Evolutionary conservation across 345 rosid genomes (phyloP), one percentile per base, ranked within the genome.

Genomic region (Salix purpurea): DNA sequence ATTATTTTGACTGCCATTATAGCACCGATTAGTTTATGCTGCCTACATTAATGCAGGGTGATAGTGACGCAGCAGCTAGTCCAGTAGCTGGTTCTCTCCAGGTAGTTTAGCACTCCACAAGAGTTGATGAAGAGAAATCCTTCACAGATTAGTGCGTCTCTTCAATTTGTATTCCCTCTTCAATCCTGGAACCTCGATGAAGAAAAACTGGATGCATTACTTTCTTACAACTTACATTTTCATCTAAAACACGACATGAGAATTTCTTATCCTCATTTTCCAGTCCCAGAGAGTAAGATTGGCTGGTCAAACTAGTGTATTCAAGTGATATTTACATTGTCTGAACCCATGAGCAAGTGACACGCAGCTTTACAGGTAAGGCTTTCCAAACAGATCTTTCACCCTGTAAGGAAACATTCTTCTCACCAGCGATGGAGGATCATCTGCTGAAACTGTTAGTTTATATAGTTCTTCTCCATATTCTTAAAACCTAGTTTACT

Each of bases 391-490:
- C 90, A 69, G 89, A 90, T 60, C 84, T 91, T 74, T 78, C 96
- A 54, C 96, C 93, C 72, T 95, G 99, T 54, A 93, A 87, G 66
- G 96, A 95, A 77, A 93, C 97, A 32, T 93, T 93, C 79, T 93
- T 93, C 84, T 86, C 94, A 78, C 70, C 89, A 78, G 19, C 84
- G 73, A 93, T 95, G 97, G 94, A 88, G 67, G 97, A 93, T 87
- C 79, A 86, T 74, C 84, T 84, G n/a, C 93, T 93, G 82, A 76
- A 67, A 72, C 87, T 90, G 97, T 93, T 72, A 65, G 94, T 78
- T 71, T 70, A 46, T 62, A 4, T 16, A 72, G 16, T 74, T 67
- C 28, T 67, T 42, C 72, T 7, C 66, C 58, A 58, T 64, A 37
- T 52, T 39, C 74, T 74, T 48, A 30, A n/a, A 39, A 52, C 48